phyloP scores from a whole-genome alignment of 345 rosid genomes.

The Mallotus nudiflorus region DNA sequence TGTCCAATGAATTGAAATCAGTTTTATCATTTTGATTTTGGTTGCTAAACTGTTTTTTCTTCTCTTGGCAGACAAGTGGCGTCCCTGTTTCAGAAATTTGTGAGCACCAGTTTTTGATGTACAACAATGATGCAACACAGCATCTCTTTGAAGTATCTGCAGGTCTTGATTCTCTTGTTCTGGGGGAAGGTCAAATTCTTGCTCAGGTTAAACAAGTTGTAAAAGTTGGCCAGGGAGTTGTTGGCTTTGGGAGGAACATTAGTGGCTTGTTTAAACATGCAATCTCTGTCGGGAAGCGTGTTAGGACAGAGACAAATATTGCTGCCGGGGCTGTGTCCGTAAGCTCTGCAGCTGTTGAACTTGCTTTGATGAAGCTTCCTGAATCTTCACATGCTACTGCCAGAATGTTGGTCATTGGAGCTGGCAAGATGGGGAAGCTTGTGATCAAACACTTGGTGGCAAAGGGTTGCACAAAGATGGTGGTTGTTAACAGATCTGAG shows the following conservation, averaged over 20 bases:
- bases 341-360: slow-evolving; percentile 53
- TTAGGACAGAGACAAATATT: slow-evolving; percentile 50
- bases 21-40: neutral
- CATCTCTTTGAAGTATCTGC: slow-evolving; percentile 93
- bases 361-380: slow-evolving; percentile 50
- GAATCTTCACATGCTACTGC: slow-evolving; percentile 35
- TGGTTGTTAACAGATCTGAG: slow-evolving; percentile 60
- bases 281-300: slow-evolving; percentile 50
- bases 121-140: slow-evolving; percentile 83
- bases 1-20: no score
- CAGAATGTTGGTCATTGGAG: slow-evolving; percentile 49
- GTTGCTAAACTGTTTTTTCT: slow-evolving; percentile 6
- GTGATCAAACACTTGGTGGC: slow-evolving; percentile 57
- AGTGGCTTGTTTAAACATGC: slow-evolving; percentile 53
- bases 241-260: slow-evolving; percentile 51
- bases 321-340: slow-evolving; percentile 53
- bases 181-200: slow-evolving; percentile 54
- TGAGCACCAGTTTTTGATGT: slow-evolving; percentile 76
- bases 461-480: slow-evolving; percentile 49
- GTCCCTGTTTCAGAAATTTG: slow-evolving; percentile 51
- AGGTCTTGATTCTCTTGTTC: slow-evolving; percentile 67
- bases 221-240: slow-evolving; percentile 52
- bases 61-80: slow-evolving; percentile 52
- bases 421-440: slow-evolving; percentile 59
- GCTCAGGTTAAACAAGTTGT: slow-evolving; percentile 60